Evolutionary conservation across 139 green algal genomes (phyloP).

Genomic region (Deuterostichococcus epilithicus): DNA sequence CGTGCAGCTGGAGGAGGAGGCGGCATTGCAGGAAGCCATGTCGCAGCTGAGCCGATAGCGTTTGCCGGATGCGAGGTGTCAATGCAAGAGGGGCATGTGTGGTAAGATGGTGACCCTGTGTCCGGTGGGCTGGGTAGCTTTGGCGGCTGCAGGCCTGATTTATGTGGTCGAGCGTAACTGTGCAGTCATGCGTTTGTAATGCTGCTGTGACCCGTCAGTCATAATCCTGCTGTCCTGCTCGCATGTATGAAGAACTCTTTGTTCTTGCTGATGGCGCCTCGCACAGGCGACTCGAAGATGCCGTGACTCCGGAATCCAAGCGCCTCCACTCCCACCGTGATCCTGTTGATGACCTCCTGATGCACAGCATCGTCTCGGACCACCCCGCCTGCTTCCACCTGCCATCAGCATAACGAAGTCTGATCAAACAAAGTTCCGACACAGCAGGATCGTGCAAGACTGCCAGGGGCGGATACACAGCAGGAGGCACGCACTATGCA

Average conservation of each 20-base stretch:
- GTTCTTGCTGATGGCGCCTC: constrained; percentile 68
- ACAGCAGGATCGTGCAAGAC: background rate
- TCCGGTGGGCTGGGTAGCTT: no score
- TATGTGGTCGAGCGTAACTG: no score
- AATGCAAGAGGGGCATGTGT: no score
- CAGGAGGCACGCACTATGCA: background rate
- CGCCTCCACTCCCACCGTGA: constrained; percentile 49
- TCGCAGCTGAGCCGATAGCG: background rate
- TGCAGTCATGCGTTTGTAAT: no score
- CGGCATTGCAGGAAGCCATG: background rate
- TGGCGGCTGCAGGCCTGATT: no score
- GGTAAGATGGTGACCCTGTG: no score
- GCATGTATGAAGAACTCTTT: constrained; percentile 53
- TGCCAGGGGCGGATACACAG: background rate
- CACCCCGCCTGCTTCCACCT: constrained; percentile 76
- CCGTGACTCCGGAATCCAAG: constrained; percentile 56
- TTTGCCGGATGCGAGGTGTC: background rate
- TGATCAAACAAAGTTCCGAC: background rate
- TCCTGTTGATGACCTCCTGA: constrained; percentile 39
- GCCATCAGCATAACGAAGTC: background rate
- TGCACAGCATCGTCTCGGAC: constrained; percentile 74
- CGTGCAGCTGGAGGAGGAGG: background rate
- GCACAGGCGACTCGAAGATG: constrained; percentile 66
- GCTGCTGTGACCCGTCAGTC: no score
- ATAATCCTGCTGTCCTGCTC: background rate